Evolutionary conservation across 768 basidiomycete species (phyloP).

Genomic region (Boletus fagicola): DNA sequence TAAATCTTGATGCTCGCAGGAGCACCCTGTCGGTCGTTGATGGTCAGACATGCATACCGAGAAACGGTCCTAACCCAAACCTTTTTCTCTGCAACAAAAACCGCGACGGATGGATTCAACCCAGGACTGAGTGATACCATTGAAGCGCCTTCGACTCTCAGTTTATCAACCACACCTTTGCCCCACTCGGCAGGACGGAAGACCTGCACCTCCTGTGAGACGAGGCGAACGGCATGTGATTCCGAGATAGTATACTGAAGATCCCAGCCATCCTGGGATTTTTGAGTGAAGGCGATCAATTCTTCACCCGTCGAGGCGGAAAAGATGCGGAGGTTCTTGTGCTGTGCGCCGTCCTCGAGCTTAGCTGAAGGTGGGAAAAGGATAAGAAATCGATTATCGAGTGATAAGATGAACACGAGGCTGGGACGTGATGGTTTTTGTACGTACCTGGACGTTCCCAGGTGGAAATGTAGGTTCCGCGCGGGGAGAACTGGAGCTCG

Average conservation of each 20-base stretch:
- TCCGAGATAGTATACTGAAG: constrained; percentile 90
- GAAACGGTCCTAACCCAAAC: constrained; percentile 33
- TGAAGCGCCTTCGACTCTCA: constrained; percentile 81
- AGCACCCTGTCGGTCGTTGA: constrained; percentile 53
- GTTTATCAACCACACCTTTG: constrained; percentile 76
- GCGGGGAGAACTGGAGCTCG: constrained; percentile 90
- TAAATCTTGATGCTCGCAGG: constrained; percentile 88
- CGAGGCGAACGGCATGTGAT: constrained; percentile 79
- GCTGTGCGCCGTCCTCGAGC: constrained; percentile 84
- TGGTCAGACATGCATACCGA: not conserved
- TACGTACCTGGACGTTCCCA: constrained; percentile 85
- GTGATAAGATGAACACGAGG: constrained; percentile 26
- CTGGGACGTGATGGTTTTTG: constrained; percentile 3
- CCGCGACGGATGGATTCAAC: constrained; percentile 81
- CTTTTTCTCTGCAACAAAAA: constrained; percentile 95
- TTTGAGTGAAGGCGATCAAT: constrained; percentile 84
- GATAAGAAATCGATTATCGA: constrained; percentile 15
- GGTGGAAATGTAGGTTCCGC: constrained; percentile 89
- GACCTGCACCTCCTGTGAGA: constrained; percentile 79
- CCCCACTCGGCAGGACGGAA: constrained; percentile 78
- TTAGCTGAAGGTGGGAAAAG: constrained; percentile 49
- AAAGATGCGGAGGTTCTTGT: constrained; percentile 94
- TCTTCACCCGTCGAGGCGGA: constrained; percentile 83
- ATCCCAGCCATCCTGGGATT: constrained; percentile 89
- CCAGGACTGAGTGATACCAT: constrained; percentile 78